phyloP scores from a whole-genome alignment of 2,329 filamentous ascomycete genomes.

The Onygenales sp. region DNA sequence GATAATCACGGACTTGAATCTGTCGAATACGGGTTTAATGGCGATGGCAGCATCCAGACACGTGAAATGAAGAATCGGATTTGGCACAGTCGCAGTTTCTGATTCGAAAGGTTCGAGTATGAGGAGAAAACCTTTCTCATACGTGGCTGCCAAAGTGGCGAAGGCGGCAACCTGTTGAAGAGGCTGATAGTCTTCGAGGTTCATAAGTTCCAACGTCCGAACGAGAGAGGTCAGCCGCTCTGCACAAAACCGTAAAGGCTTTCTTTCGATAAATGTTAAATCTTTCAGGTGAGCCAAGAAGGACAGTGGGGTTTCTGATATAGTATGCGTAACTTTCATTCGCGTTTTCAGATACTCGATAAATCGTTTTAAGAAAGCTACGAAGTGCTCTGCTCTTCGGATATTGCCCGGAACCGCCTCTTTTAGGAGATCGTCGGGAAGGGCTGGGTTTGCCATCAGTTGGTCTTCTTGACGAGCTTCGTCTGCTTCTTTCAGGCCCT shows the following conservation, averaged over 20 bases:
- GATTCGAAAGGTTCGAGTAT: conserved; percentile 98
- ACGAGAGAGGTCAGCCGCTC: conserved; percentile 91
- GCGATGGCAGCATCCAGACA: conserved; percentile 96
- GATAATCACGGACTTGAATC: conserved; percentile 96
- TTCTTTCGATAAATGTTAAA: conserved; percentile 94
- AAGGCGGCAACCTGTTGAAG: conserved; percentile 97
- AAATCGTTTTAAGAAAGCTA: conserved; percentile 88
- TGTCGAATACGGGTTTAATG: conserved; percentile 94
- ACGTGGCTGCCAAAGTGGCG: conserved; percentile 89
- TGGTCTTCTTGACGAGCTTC: conserved; percentile 86
- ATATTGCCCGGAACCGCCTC: conserved; percentile 97
- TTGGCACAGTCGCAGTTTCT: conserved; percentile 87
- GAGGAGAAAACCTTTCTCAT: conserved; percentile 89
- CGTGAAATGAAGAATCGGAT: conserved; percentile 93
- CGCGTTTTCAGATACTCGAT: conserved; percentile 96
- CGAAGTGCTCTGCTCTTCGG: conserved; percentile 87
- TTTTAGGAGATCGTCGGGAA: conserved; percentile 88
- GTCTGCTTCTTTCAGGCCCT: conserved; percentile 79
- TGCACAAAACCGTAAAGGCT: conserved; percentile 84
- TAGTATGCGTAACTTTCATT: conserved; percentile 96
- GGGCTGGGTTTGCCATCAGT: conserved; percentile 91
- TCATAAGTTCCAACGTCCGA: conserved; percentile 86
- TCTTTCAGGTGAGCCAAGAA: conserved; percentile 91
- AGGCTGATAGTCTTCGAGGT: conserved; percentile 95
- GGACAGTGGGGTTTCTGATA: conserved; percentile 90